These are phyloP conservation scores for Amanita rimosa DNA, from an alignment of 768 basidiomycete species.

Conservation along the genomic window DNA sequence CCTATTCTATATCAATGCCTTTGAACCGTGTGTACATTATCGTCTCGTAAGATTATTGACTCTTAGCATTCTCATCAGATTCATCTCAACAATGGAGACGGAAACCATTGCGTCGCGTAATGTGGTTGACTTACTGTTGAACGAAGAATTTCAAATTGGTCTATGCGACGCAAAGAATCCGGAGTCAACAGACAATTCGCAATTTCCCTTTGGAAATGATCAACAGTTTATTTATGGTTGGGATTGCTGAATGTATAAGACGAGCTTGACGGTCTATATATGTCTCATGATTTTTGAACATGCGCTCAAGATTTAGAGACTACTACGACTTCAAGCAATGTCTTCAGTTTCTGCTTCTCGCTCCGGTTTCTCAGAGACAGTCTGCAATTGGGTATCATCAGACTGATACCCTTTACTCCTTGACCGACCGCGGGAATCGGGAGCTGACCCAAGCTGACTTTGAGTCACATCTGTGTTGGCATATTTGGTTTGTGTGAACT, in stretches of 20 bases:
- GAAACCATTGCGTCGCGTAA: slow-evolving; percentile 79
- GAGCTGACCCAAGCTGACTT: neutral
- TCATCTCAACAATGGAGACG: slow-evolving; percentile 93
- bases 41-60: neutral
- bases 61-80: slow-evolving; percentile 24
- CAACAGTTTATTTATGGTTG: slow-evolving; percentile 56
- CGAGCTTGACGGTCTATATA: neutral
- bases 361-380: slow-evolving; percentile 21
- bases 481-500: neutral
- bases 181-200: slow-evolving; percentile 6
- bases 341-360: slow-evolving; percentile 7
- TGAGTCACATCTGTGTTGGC: neutral
- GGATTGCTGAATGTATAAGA: slow-evolving; percentile 45
- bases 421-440: neutral
- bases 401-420: slow-evolving; percentile 1
- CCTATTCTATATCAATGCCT: slow-evolving; percentile 85
- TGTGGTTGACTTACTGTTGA: slow-evolving; percentile 66
- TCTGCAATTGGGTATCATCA: slow-evolving; percentile 8
- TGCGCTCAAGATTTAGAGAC: neutral
- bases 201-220: slow-evolving; percentile 1
- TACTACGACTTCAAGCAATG: neutral
- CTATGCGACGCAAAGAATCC: slow-evolving; percentile 42
- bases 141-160: slow-evolving; percentile 60
- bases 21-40: slow-evolving; percentile 63
- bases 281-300: neutral